Percentiles rank a stretch among this genome's conserved stretches.
Evolutionary conservation across 2,329 filamentous ascomycete species (phyloP).

Genomic region (Eutypa lata): DNA sequence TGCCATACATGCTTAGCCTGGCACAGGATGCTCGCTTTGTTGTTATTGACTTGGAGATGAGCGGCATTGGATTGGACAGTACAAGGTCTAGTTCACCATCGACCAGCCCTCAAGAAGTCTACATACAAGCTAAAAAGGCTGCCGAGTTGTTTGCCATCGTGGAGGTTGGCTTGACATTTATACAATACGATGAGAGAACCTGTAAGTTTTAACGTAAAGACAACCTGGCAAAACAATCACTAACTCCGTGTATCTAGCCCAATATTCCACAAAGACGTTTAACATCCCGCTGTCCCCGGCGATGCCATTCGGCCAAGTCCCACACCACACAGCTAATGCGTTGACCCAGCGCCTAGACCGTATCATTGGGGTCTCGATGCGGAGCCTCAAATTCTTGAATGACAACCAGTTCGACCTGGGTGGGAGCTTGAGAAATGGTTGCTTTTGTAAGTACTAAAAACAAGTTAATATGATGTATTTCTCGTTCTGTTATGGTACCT

Average conservation of each 20-base stretch:
- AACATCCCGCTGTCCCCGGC: constrained; percentile 5
- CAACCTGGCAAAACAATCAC: constrained; percentile 5
- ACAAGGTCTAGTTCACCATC: not conserved
- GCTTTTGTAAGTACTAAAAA: too few species aligned
- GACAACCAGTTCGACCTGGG: not conserved
- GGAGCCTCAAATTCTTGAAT: not conserved
- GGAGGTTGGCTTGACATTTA: constrained; percentile 35
- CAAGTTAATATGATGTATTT: too few species aligned
- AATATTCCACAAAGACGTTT: constrained; percentile 25
- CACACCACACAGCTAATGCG: not conserved
- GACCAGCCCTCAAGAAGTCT: constrained; percentile 18
- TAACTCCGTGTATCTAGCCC: constrained; percentile 2
- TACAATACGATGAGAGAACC: constrained; percentile 12
- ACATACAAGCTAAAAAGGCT: constrained; percentile 24
- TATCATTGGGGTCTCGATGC: not conserved
- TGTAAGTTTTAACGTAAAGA: constrained; percentile 3
- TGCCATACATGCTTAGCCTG: constrained; percentile 27
- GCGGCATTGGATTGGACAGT: constrained; percentile 22
- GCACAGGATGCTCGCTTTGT: constrained; percentile 29
- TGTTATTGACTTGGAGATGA: constrained; percentile 37
- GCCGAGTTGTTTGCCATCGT: constrained; percentile 30
- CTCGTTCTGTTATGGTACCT: too few species aligned
- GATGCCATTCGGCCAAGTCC: not conserved
- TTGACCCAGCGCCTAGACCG: not conserved
- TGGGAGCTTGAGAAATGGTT: not conserved